These are phyloP conservation scores for Astrothelium subdiscretum DNA, from an alignment of 495 filamentous ascomycete species.

Conservation along the genomic window DNA sequence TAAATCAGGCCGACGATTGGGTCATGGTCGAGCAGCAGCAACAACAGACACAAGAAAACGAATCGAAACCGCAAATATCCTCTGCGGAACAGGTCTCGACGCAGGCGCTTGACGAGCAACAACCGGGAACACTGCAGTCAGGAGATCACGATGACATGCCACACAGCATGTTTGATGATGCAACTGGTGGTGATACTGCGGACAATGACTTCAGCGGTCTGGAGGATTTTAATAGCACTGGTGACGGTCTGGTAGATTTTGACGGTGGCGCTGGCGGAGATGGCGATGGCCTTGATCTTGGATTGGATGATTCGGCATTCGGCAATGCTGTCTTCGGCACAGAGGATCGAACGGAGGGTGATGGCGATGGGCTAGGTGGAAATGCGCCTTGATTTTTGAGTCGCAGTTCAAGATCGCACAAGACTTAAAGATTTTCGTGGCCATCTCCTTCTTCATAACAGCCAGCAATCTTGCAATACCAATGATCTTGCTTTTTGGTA, in stretches of 20 bases:
- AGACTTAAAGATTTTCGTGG: no score
- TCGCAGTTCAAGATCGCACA: no score
- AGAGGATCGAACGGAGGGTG: constrained; percentile 37
- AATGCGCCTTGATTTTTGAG: background rate
- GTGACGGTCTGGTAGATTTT: constrained; percentile 40
- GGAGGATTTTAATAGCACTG: constrained; percentile 2
- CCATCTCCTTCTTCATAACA: no score
- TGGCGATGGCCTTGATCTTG: constrained; percentile 39
- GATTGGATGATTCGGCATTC: constrained; percentile 49
- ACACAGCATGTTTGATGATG: background rate
- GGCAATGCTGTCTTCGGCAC: constrained; percentile 52
- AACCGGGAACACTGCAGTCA: background rate
- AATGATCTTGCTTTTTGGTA: background rate
- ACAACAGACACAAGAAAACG: no score
- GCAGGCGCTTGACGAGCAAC: background rate
- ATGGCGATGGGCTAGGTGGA: background rate
- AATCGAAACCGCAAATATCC: background rate
- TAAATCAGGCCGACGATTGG: constrained; percentile 39
- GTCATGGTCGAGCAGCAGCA: constrained; percentile 43
- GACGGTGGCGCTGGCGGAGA: constrained; percentile 23
- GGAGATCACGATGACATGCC: background rate
- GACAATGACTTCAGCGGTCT: constrained; percentile 11
- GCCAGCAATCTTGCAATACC: no score
- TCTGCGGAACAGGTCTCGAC: background rate
- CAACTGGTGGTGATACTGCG: background rate